phyloP scores from a whole-genome alignment of 495 filamentous ascomycete genomes.

The Hypoxylon subgilvum region DNA sequence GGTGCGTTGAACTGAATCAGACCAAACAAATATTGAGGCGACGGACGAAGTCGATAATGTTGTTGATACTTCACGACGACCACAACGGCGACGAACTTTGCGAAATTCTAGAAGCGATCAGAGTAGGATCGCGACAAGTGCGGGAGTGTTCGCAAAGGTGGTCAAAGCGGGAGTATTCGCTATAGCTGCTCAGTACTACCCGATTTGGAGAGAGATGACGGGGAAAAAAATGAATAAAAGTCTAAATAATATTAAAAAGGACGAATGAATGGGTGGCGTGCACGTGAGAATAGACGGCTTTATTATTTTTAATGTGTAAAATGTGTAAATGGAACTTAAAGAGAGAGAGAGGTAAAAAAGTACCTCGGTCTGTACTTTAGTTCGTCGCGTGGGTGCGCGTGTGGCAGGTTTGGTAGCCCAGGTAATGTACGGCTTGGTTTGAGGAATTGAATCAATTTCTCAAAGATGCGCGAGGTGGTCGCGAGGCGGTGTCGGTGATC shows the following conservation, averaged over 20 bases:
- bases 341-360: slow-evolving; percentile 20
- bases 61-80: slow-evolving; percentile 18
- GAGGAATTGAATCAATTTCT: slow-evolving; percentile 35
- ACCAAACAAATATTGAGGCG: slow-evolving; percentile 26
- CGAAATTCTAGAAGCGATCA: not conserved
- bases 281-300: slow-evolving; percentile 28
- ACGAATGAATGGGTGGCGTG: slow-evolving; percentile 32
- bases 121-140: slow-evolving; percentile 3
- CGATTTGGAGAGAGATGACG: slow-evolving; percentile 28
- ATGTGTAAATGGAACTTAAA: slow-evolving; percentile 7
- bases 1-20: slow-evolving; percentile 42
- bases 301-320: too few species aligned
- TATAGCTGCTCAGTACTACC: slow-evolving; percentile 32
- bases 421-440: slow-evolving; percentile 3
- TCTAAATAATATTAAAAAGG: slow-evolving; percentile 33
- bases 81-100: slow-evolving; percentile 19
- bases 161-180: slow-evolving; percentile 29
- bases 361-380: slow-evolving; percentile 37
- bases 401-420: slow-evolving; percentile 20
- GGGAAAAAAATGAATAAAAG: slow-evolving; percentile 24
- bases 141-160: slow-evolving; percentile 4
- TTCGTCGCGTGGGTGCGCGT: slow-evolving; percentile 35
- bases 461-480: slow-evolving; percentile 37
- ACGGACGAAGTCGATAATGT: not conserved
- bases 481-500: slow-evolving; percentile 43